Conservation (phyloP, 805 yeast species). For the Blastobotrys parvus region DNA sequence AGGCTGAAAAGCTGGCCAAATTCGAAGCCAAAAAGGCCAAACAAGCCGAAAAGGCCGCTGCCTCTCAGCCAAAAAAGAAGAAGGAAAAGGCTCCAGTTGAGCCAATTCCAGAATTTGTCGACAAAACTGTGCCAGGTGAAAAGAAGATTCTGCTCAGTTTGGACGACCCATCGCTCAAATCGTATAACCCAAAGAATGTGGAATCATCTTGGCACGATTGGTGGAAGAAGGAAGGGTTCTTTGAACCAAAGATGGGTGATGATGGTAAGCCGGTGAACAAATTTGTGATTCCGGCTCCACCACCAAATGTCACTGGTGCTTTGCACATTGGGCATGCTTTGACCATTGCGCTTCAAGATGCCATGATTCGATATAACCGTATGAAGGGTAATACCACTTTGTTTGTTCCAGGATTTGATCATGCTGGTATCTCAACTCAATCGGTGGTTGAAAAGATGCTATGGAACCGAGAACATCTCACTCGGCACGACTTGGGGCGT, state of each 20-base stretch:
- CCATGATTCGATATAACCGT: constrained; percentile 87
- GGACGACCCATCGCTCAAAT: constrained; percentile 88
- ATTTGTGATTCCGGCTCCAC: constrained; percentile 95
- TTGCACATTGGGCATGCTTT: constrained; percentile 97
- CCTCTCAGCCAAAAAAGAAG: constrained; percentile 36
- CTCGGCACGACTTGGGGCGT: constrained; percentile 94
- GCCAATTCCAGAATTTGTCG: constrained; percentile 78
- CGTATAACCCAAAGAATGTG: constrained; percentile 85
- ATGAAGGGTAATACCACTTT: constrained; percentile 94
- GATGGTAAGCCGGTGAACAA: constrained; percentile 69
- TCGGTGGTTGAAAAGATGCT: constrained; percentile 95
- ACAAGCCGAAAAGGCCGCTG: constrained; percentile 41
- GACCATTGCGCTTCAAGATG: constrained; percentile 89
- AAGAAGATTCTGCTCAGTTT: constrained; percentile 81
- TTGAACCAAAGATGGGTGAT: constrained; percentile 77
- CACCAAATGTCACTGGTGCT: constrained; percentile 98
- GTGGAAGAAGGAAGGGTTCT: constrained; percentile 88
- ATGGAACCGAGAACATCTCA: constrained; percentile 78
- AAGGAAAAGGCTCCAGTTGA: constrained; percentile 61
- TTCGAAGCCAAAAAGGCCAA: constrained; percentile 77
- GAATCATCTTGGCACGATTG: constrained; percentile 97
- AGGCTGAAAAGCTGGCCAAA: constrained; percentile 81
- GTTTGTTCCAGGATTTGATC: constrained; percentile 95
- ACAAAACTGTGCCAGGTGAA: constrained; percentile 78
- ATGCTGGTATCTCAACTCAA: constrained; percentile 98